Conservation (phyloP, 164 flowering plant species). For the Echeveria elegans region DNA sequence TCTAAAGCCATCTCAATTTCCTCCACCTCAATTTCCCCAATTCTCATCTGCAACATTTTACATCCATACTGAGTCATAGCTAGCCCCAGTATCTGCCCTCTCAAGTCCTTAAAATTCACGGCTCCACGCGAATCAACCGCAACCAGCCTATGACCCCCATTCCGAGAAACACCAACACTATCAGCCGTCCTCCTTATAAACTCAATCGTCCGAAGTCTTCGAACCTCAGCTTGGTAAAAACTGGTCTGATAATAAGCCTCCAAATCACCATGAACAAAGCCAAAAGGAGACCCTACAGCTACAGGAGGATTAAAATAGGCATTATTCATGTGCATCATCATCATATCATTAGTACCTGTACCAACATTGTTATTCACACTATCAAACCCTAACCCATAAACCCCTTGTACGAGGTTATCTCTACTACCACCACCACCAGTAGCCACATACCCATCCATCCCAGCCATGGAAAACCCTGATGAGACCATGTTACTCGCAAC, state of each 20-base stretch:
- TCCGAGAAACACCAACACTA: background rate
- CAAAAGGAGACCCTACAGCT: slow-evolving; percentile 3
- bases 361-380: background rate
- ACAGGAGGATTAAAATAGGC: background rate
- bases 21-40: slow-evolving; percentile 9
- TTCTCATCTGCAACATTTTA: slow-evolving; percentile 18
- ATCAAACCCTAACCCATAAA: background rate
- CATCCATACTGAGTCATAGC: slow-evolving; percentile 32
- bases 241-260: background rate
- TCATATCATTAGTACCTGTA: background rate
- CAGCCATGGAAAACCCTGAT: background rate
- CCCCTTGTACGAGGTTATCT: background rate
- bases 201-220: background rate
- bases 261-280: background rate
- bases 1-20: slow-evolving; percentile 22
- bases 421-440: too few species aligned
- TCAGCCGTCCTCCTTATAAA: background rate
- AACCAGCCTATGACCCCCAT: background rate
- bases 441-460: background rate
- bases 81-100: slow-evolving; percentile 24
- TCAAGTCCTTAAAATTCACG: slow-evolving; percentile 12
- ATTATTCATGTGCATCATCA: background rate
- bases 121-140: background rate
- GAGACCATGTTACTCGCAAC: background rate
- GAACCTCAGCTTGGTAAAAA: background rate